Conservation (phyloP, 306 rosid species). For the Ochetophila trinervis region DNA sequence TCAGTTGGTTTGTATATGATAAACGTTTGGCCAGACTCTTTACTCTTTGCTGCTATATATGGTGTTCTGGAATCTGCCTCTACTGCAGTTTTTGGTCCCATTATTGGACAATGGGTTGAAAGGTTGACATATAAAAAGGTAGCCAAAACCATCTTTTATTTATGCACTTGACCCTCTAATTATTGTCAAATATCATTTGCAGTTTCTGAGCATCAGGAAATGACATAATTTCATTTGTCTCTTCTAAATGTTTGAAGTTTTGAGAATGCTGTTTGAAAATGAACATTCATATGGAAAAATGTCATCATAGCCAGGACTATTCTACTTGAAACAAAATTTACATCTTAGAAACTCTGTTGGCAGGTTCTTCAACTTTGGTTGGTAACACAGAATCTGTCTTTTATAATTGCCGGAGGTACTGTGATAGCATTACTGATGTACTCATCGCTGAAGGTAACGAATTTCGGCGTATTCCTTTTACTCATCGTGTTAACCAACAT, state of each 20-base stretch:
- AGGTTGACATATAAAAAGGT: constrained; percentile 66
- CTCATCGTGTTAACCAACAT: constrained; percentile 57
- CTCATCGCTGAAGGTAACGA: constrained; percentile 54
- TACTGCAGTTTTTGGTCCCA: constrained; percentile 69
- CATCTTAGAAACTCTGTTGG: constrained; percentile 23
- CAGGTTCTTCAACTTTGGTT: constrained; percentile 89
- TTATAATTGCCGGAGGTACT: constrained; percentile 65
- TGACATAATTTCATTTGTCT: no score
- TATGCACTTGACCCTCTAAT: not conserved
- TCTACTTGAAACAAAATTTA: not conserved
- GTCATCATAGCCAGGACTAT: not conserved
- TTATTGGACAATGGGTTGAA: constrained; percentile 75
- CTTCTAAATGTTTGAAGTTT: no score
- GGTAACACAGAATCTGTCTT: constrained; percentile 66
- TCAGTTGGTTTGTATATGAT: constrained; percentile 94
- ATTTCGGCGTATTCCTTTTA: constrained; percentile 45
- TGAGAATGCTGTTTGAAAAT: no score
- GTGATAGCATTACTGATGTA: constrained; percentile 48
- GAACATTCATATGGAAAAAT: no score
- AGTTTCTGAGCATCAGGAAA: no score
- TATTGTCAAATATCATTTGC: not conserved
- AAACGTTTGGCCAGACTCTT: constrained; percentile 79
- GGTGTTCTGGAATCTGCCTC: constrained; percentile 88
- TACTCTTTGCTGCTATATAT: constrained; percentile 78
- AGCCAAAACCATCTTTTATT: not conserved